Percentiles rank a stretch among this genome's conserved stretches.
These are phyloP conservation scores for Vachellia pachyceras DNA, from an alignment of 306 rosid species.

Conservation along the genomic window DNA sequence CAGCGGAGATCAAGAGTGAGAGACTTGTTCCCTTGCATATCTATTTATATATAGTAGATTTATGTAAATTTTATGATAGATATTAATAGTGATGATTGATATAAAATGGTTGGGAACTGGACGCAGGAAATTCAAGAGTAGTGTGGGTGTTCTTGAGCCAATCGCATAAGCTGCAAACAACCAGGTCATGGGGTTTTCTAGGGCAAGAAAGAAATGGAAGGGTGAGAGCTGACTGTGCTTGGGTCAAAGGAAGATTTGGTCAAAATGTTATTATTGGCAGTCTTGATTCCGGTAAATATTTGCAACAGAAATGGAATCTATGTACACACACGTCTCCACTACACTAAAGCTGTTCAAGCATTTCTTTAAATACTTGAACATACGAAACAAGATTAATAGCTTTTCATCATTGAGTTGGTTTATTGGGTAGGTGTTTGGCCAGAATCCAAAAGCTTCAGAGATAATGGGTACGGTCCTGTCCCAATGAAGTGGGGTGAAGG, in stretches of 20 bases:
- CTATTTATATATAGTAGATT: too few relatives aligned
- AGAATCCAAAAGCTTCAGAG: neutral
- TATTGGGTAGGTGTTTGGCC: neutral
- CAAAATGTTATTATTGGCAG: neutral
- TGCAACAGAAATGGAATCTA: too few relatives aligned
- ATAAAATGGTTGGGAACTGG: neutral
- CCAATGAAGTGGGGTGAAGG: neutral
- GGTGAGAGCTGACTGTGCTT: neutral
- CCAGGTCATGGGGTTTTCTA: neutral
- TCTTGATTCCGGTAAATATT: neutral
- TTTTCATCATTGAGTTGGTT: neutral
- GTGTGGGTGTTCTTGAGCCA: neutral
- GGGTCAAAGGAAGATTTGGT: neutral
- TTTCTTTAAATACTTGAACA: too few relatives aligned
- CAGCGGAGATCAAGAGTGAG: too few relatives aligned
- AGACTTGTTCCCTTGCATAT: too few relatives aligned
- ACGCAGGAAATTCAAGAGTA: neutral
- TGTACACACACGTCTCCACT: too few relatives aligned
- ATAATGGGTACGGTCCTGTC: neutral
- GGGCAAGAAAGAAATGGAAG: constrained; percentile 1
- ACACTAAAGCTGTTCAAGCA: neutral
- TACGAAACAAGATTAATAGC: too few relatives aligned
- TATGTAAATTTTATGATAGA: too few relatives aligned
- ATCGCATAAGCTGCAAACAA: neutral
- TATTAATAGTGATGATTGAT: too few relatives aligned